phyloP scores from a whole-genome alignment of 768 basidiomycete genomes.

The Pisolithus albus region DNA sequence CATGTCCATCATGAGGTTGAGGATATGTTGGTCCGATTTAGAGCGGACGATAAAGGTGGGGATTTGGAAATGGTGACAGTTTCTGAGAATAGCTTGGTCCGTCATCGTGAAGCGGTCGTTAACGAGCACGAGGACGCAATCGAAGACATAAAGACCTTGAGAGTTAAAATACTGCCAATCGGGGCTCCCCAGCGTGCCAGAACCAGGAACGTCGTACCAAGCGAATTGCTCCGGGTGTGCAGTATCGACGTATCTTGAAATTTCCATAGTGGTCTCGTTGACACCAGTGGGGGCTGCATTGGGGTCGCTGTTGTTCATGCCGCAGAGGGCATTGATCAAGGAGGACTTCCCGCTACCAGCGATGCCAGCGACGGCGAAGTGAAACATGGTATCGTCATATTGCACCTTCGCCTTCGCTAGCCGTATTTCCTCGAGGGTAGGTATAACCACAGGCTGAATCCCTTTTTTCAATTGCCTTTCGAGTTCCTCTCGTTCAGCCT shows the following conservation, averaged over 20 bases:
- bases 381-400: slow-evolving; percentile 8
- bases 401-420: neutral
- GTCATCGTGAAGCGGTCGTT: slow-evolving; percentile 21
- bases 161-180: slow-evolving; percentile 26
- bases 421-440: too few relatives aligned
- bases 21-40: slow-evolving; percentile 18
- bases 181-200: slow-evolving; percentile 18
- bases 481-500: too few relatives aligned
- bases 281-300: slow-evolving; percentile 21
- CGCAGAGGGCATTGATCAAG: slow-evolving; percentile 18
- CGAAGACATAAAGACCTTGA: slow-evolving; percentile 21
- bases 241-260: slow-evolving; percentile 18
- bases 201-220: slow-evolving; percentile 27
- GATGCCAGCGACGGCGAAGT: slow-evolving; percentile 7
- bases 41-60: slow-evolving; percentile 24
- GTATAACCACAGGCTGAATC: too few relatives aligned
- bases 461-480: too few relatives aligned
- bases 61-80: slow-evolving; percentile 18
- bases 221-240: slow-evolving; percentile 9
- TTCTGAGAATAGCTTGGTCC: slow-evolving; percentile 20
- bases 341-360: slow-evolving; percentile 12
- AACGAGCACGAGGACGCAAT: slow-evolving; percentile 10
- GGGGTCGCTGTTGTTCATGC: slow-evolving; percentile 12
- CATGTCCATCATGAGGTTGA: slow-evolving; percentile 7
- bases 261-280: slow-evolving; percentile 16